Conservation (phyloP, 768 basidiomycete genomes). For the Termitomyces sp. region DNA sequence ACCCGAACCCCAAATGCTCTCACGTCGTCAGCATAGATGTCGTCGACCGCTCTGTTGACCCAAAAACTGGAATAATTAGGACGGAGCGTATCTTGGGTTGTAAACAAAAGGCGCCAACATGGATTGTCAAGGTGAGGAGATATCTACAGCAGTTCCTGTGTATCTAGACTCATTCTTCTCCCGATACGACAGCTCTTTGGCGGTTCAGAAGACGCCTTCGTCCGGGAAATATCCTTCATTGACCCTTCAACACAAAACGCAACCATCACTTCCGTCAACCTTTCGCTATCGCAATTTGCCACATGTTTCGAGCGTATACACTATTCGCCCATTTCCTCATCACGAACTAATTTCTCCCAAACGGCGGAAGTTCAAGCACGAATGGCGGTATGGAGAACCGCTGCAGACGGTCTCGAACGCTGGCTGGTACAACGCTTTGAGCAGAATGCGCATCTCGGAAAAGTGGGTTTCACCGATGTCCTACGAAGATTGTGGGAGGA, state of each 20-base stretch:
- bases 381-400: constrained; percentile 74
- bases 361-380: constrained; percentile 91
- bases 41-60: constrained; percentile 79
- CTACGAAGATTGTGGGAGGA: constrained; percentile 75
- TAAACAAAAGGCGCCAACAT: constrained; percentile 86
- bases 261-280: constrained; percentile 88
- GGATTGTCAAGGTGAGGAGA: constrained; percentile 84
- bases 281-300: constrained; percentile 92
- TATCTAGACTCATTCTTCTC: not conserved
- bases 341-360: constrained; percentile 74
- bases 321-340: constrained; percentile 66
- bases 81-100: constrained; percentile 89
- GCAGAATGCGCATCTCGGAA: constrained; percentile 88
- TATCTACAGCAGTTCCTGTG: not conserved
- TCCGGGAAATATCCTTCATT: constrained; percentile 91
- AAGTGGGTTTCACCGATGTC: constrained; percentile 88
- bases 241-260: constrained; percentile 80
- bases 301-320: constrained; percentile 89
- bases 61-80: constrained; percentile 82
- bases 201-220: constrained; percentile 91
- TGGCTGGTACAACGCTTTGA: constrained; percentile 89
- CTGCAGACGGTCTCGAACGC: constrained; percentile 79
- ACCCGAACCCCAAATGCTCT: constrained; percentile 89
- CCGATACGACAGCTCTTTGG: constrained; percentile 67
- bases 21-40: constrained; percentile 89